Base-by-base conservation (phyloP, 306 rosid genomes). In the Rosa multiflora region DNA sequence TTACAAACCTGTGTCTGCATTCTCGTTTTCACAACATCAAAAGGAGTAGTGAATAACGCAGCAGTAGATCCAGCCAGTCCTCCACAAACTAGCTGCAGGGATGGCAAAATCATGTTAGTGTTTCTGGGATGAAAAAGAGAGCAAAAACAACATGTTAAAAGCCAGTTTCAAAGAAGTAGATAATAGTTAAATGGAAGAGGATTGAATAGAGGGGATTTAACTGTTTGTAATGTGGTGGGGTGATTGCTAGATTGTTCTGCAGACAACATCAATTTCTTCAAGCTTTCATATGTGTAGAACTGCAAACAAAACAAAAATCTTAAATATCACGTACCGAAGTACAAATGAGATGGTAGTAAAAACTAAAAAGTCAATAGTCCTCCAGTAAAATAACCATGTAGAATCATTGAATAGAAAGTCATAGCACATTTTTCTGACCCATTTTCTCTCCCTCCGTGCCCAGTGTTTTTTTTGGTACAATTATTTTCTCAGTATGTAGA, bases 41-140 rank as follows among this genome's bases (percentile, higher is more conserved):
- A 92, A 66, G 99, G 99, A 78, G 99, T 95, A 40, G 99, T 92
- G 84, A 91, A 90, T 70, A 95, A 82, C 46, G 97, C 98, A 76
- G 99, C 99, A 79, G 97, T 92, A 32, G 98, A 88, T 80, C 97
- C 99, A 76, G 99, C 97, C 79, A 95, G 76, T 79, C 99, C 99
- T 86, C 98, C 99, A 84, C 97, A 95, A 67, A 89, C 90, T 81
- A 95, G 86, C 98, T 95, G 88, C 78, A 86, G 53, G 80, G 81
- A 78, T 35, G 59, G 81, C 13, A 77, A 75, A 81, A 83, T 73
- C 47, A 72, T 55, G 79, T 43, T 67, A 76, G 67, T 58, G 37
- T 68, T 56, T 76, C 48, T 73, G 59, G 37, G 59, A 76, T 13
- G 17, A 42, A 72, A 37, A 78, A 83, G 44, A 64, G 56, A 75